Conservation (phyloP, 805 yeast genomes). For the Teunomyces lycoperdinae region DNA sequence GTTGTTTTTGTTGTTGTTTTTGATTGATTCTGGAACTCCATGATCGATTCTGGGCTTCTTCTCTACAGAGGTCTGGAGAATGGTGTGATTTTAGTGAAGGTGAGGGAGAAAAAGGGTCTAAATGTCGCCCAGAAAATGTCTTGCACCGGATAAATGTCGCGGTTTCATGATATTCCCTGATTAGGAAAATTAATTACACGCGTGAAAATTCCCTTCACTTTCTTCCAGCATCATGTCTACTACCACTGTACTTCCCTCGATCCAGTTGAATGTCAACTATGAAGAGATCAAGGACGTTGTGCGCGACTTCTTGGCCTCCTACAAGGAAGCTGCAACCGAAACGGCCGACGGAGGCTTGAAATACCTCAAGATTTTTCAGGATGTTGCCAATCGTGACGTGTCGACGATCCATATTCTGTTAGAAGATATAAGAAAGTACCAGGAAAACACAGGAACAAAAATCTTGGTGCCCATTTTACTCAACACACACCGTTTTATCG, state of each 20-base stretch:
- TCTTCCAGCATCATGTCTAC: conserved; percentile 14
- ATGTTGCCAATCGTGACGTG: conserved; percentile 79
- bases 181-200: conserved; percentile 12
- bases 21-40: no score
- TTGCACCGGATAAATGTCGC: no score
- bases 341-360: conserved; percentile 34
- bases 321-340: conserved; percentile 40
- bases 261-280: conserved; percentile 73
- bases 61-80: no score
- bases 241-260: conserved; percentile 50
- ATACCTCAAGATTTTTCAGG: conserved; percentile 71
- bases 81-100: no score
- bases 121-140: not conserved
- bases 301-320: conserved; percentile 66
- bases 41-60: no score
- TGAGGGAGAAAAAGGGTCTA: not conserved
- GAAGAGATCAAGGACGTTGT: conserved; percentile 56
- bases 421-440: conserved; percentile 78
- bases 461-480: conserved; percentile 60
- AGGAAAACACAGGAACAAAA: conserved; percentile 36
- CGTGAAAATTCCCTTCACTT: conserved; percentile 6
- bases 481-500: conserved; percentile 78
- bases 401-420: conserved; percentile 70
- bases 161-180: conserved; percentile 9
- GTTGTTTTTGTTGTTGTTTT: no score